phyloP scores from a whole-genome alignment of 805 yeast species.

The Barnettozyma sp. region DNA sequence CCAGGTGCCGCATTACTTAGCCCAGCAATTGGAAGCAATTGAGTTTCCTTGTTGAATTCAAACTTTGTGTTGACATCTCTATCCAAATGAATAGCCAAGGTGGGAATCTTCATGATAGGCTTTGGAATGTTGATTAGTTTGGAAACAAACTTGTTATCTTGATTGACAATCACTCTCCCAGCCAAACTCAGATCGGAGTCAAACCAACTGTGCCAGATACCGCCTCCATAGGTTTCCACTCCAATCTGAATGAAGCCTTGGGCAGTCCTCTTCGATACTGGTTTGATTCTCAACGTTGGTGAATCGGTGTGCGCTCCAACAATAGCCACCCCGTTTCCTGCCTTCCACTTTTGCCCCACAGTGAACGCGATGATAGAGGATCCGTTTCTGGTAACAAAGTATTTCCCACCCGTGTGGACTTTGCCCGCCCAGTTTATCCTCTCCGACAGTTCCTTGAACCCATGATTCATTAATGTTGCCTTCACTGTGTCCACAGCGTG shows the following conservation, averaged over 20 bases:
- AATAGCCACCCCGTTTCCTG: conserved; percentile 79
- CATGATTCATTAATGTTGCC: conserved; percentile 45
- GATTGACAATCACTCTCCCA: conserved; percentile 75
- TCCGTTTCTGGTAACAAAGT: conserved; percentile 83
- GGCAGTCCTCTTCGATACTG: conserved; percentile 59
- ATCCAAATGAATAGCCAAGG: conserved; percentile 87
- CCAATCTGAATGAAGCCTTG: conserved; percentile 87
- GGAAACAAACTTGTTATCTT: conserved; percentile 47
- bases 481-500: conserved; percentile 77
- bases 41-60: conserved; percentile 85
- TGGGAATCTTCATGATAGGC: conserved; percentile 87
- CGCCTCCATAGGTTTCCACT: conserved; percentile 93
- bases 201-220: conserved; percentile 95
- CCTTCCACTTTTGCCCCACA: conserved; percentile 62
- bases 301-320: conserved; percentile 97
- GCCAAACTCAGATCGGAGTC: conserved; percentile 90
- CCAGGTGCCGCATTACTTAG: conserved; percentile 32
- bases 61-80: conserved; percentile 71
- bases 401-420: conserved; percentile 52
- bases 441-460: conserved; percentile 70
- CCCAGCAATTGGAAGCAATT: conserved; percentile 83
- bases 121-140: conserved; percentile 70
- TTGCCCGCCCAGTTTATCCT: conserved; percentile 59
- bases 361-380: conserved; percentile 85
- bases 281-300: conserved; percentile 84